Evolutionary conservation across 2,329 filamentous ascomycete species (phyloP).

Genomic region (Ascosphaera acerosa): DNA sequence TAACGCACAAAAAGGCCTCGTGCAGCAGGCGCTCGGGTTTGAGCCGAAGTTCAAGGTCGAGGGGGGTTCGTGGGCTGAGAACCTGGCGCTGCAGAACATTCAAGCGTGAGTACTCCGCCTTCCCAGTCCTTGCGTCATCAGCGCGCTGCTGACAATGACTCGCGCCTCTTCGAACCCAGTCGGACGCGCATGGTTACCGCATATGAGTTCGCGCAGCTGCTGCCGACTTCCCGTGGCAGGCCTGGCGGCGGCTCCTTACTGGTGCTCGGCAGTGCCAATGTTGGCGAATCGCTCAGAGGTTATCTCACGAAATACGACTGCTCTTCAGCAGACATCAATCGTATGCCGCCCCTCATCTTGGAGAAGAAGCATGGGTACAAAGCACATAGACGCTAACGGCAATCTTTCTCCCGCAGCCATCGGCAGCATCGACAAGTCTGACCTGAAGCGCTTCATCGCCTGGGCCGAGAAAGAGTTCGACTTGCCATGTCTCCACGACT

Average conservation of each 20-base stretch:
- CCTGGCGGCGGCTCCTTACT: constrained; percentile 30
- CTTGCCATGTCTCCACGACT: constrained; percentile 26
- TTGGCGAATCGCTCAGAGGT: constrained; percentile 1
- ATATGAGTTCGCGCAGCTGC: constrained; percentile 36
- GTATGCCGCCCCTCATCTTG: constrained; percentile 20
- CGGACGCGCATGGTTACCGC: constrained; percentile 31
- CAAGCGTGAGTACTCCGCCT: neutral
- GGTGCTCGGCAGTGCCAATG: constrained; percentile 40
- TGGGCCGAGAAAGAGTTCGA: constrained; percentile 35
- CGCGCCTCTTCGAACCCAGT: too few relatives aligned
- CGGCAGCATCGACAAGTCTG: constrained; percentile 31
- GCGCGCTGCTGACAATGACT: too few relatives aligned
- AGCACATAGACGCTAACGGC: too few relatives aligned
- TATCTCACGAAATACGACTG: constrained; percentile 37
- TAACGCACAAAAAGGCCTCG: constrained; percentile 9
- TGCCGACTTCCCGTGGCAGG: constrained; percentile 29
- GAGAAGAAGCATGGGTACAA: too few relatives aligned
- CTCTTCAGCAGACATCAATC: constrained; percentile 31
- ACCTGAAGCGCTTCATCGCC: constrained; percentile 41
- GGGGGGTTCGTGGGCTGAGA: constrained; percentile 26
- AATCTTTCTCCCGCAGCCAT: too few relatives aligned
- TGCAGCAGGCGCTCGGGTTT: constrained; percentile 28
- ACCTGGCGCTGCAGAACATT: constrained; percentile 24
- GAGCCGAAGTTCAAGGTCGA: constrained; percentile 34
- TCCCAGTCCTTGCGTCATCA: too few relatives aligned